Evolutionary conservation across 495 filamentous ascomycete genomes (phyloP).

Genomic region (Cryomyces minteri): DNA sequence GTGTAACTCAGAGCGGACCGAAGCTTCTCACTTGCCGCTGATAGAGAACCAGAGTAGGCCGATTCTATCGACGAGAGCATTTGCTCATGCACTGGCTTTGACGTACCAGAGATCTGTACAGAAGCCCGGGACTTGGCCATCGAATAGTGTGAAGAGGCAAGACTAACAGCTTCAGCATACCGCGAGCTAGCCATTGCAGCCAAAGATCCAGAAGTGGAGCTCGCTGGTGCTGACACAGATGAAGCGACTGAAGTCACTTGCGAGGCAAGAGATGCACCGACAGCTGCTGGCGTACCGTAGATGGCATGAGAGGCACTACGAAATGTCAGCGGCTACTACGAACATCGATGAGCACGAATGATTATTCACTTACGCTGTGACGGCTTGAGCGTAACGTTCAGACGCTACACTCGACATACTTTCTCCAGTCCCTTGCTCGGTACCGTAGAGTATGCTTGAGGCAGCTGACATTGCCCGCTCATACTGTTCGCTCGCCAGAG

Average conservation of each 20-base stretch:
- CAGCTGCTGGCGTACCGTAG: slow-evolving; percentile 37
- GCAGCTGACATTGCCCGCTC: slow-evolving; percentile 36
- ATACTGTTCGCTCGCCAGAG: slow-evolving; percentile 35
- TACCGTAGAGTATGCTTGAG: slow-evolving; percentile 38
- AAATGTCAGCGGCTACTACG: slow-evolving; percentile 3
- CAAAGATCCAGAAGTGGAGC: slow-evolving; percentile 14
- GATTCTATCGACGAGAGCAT: slow-evolving; percentile 48
- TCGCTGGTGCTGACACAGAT: background rate
- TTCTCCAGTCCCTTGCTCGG: slow-evolving; percentile 29
- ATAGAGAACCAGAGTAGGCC: slow-evolving; percentile 47
- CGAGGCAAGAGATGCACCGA: slow-evolving; percentile 19
- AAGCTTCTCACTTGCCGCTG: slow-evolving; percentile 38
- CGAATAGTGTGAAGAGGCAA: slow-evolving; percentile 43
- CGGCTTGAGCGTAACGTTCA: slow-evolving; percentile 37
- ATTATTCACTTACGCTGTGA: slow-evolving; percentile 34
- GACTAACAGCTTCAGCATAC: slow-evolving; percentile 40
- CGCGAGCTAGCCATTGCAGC: slow-evolving; percentile 31
- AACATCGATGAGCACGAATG: background rate
- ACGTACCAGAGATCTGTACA: slow-evolving; percentile 44
- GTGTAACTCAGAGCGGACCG: slow-evolving; percentile 27
- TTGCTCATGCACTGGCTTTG: slow-evolving; percentile 39
- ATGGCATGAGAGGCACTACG: slow-evolving; percentile 39
- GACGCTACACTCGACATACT: slow-evolving; percentile 32
- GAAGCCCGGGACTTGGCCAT: slow-evolving; percentile 47
- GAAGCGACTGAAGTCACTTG: background rate